phyloP scores from a whole-genome alignment of 805 yeast species.

The Debaryomyces tyrocola region DNA sequence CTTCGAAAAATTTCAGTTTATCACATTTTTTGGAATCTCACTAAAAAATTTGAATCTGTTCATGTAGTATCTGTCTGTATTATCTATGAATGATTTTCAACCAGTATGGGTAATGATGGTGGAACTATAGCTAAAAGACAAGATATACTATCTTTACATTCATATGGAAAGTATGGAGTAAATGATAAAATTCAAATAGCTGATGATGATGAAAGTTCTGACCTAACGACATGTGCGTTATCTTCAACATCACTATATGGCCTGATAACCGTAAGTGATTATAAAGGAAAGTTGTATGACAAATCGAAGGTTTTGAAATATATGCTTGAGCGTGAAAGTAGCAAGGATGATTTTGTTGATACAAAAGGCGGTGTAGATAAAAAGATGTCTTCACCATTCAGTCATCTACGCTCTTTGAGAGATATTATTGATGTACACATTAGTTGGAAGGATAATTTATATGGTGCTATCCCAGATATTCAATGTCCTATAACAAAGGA shows the following conservation, averaged over 20 bases:
- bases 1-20: background rate
- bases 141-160: constrained; percentile 42
- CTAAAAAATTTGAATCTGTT: background rate
- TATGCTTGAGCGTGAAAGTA: constrained; percentile 40
- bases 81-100: background rate
- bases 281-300: constrained; percentile 61
- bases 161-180: constrained; percentile 13
- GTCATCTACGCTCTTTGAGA: constrained; percentile 22
- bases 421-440: constrained; percentile 27
- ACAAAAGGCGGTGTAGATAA: constrained; percentile 3
- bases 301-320: constrained; percentile 63
- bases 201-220: constrained; percentile 18
- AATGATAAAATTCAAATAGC: constrained; percentile 6
- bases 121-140: constrained; percentile 64
- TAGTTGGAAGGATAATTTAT: constrained; percentile 15
- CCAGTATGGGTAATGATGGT: constrained; percentile 57
- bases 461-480: constrained; percentile 10
- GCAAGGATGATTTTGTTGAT: constrained; percentile 20
- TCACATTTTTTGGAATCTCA: background rate
- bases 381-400: constrained; percentile 1
- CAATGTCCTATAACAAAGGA: constrained; percentile 34
- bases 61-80: background rate
- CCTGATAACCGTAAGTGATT: constrained; percentile 58
- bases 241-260: constrained; percentile 39
- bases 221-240: constrained; percentile 52